A percentile compares a stretch with the other conserved stretches of the same genome.
Conservation (phyloP, 1,139 yeast genomes). For the Yamadazyma atmosphaerica region DNA sequence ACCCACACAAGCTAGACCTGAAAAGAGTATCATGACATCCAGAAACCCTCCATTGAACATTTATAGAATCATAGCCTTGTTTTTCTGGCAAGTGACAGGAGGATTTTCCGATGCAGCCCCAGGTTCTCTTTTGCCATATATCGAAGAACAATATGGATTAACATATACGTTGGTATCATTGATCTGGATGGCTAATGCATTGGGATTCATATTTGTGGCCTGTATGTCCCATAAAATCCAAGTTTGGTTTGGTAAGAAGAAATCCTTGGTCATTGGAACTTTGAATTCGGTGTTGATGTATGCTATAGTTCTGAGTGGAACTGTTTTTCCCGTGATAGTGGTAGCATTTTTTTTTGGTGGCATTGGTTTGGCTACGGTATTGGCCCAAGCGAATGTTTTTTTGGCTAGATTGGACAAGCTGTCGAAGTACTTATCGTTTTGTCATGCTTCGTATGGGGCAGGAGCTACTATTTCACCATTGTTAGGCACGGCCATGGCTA, state of each 20-base stretch:
- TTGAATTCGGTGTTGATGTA: constrained; percentile 36
- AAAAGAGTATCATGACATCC: constrained; percentile 19
- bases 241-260: constrained; percentile 39
- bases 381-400: constrained; percentile 60
- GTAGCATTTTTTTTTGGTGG: constrained; percentile 61
- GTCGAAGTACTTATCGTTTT: constrained; percentile 49
- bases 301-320: constrained; percentile 39
- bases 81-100: constrained; percentile 38
- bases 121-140: constrained; percentile 47
- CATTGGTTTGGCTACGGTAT: constrained; percentile 54
- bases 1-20: constrained; percentile 12
- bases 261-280: constrained; percentile 38
- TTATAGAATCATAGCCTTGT: constrained; percentile 42
- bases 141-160: constrained; percentile 36
- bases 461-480: constrained; percentile 67
- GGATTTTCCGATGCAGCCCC: constrained; percentile 49
- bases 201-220: constrained; percentile 46
- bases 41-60: constrained; percentile 44
- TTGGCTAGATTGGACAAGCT: constrained; percentile 50
- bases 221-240: constrained; percentile 40
- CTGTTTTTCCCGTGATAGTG: constrained; percentile 42
- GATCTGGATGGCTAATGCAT: constrained; percentile 47
- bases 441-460: constrained; percentile 62
- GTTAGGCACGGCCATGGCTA: constrained; percentile 54
- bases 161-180: constrained; percentile 42